These are phyloP conservation scores for Hericium coralloides DNA, from an alignment of 768 basidiomycete genomes.

Conservation along the genomic window DNA sequence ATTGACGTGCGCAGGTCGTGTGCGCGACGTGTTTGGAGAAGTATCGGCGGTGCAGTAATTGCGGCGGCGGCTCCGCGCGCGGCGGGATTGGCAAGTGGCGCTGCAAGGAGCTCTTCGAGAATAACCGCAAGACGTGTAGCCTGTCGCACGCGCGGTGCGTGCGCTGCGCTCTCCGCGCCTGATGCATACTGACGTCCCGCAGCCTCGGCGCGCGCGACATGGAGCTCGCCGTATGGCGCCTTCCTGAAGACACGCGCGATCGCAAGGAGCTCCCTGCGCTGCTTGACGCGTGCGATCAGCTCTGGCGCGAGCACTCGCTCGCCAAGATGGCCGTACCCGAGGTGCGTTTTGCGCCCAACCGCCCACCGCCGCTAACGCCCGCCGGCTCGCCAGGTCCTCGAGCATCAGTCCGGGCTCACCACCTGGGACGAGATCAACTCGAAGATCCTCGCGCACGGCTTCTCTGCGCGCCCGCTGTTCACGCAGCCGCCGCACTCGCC, in stretches of 20 bases:
- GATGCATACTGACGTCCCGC: neutral
- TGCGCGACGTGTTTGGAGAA: neutral
- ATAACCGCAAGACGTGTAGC: neutral
- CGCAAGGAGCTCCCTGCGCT: neutral
- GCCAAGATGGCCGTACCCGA: neutral
- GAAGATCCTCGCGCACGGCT: neutral
- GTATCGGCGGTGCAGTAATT: neutral
- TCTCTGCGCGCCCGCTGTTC: neutral
- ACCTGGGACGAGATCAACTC: neutral
- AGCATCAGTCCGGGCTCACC: neutral
- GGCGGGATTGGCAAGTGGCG: neutral
- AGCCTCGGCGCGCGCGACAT: neutral
- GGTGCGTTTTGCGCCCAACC: neutral
- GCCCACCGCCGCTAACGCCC: neutral
- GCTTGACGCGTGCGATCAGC: neutral
- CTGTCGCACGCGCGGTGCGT: neutral
- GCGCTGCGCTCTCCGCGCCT: neutral
- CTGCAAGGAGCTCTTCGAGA: neutral
- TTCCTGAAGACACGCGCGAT: neutral
- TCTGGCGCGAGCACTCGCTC: neutral
- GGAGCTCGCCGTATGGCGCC: neutral
- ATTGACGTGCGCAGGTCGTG: neutral
- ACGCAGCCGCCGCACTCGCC: neutral
- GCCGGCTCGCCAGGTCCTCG: neutral
- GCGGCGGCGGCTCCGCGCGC: neutral